phyloP scores from a whole-genome alignment of 1,284 basidiomycete genomes.

The Irpex sp. region DNA sequence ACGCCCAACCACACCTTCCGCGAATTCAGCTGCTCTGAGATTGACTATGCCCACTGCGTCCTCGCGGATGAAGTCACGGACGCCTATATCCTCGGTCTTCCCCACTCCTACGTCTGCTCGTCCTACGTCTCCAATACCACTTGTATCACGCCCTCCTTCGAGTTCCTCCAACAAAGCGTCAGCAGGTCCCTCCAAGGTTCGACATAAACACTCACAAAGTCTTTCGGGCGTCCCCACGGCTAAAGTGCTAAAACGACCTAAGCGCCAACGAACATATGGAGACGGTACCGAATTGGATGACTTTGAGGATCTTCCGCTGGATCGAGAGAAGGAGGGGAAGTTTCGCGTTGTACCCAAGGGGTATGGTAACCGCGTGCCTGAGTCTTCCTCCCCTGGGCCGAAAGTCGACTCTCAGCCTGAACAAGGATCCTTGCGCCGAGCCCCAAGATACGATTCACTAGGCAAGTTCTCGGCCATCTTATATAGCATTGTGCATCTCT shows the following conservation, averaged over 20 bases:
- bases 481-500: not conserved
- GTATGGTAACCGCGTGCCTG: conserved; percentile 57
- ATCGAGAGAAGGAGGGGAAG: conserved; percentile 74
- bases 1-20: conserved; percentile 72
- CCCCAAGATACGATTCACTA: not conserved
- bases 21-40: conserved; percentile 68
- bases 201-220: conserved; percentile 29
- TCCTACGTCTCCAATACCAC: conserved; percentile 53
- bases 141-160: conserved; percentile 53
- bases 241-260: conserved; percentile 72
- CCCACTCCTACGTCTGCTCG: conserved; percentile 35
- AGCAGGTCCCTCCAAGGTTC: conserved; percentile 32
- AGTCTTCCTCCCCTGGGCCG: conserved; percentile 36
- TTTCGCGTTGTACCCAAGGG: conserved; percentile 70
- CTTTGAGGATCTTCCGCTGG: conserved; percentile 87
- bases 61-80: conserved; percentile 65
- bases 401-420: conserved; percentile 17
- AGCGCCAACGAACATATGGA: conserved; percentile 72
- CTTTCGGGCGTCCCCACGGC: conserved; percentile 43
- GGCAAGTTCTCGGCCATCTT: not conserved
- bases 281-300: conserved; percentile 92
- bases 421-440: not conserved
- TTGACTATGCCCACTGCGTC: conserved; percentile 82
- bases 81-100: conserved; percentile 72
- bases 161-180: conserved; percentile 18